Evolutionary conservation across 306 rosid genomes (phyloP), one percentile per base, ranked within the genome.

Genomic region (Trifolium repens): DNA sequence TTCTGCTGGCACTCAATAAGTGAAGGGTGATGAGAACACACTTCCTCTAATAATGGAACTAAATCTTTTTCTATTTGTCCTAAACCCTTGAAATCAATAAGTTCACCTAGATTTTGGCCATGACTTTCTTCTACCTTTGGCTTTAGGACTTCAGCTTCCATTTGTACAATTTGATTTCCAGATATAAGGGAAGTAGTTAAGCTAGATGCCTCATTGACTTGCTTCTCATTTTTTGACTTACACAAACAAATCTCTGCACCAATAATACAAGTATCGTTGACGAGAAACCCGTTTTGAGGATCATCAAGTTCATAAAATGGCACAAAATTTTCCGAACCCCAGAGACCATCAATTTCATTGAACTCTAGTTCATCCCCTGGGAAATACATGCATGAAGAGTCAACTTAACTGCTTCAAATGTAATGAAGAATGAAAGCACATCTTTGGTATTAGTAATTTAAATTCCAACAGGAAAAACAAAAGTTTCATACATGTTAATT

Each of bases 41-140:
- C 77, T 24, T 68, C 82, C 19, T 72, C 80, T 16, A 39, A 22
- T 16, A 81, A 16, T 53, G 84, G 81, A 62, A 81, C 43, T 19
- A 81, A 76, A 34, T 49, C 47, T 15, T 22, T 7, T 8, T 75
- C 81, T 10, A 39, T 71, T 70, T 68, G 34, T 44, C 57, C 73
- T 10, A 81, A 53, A 30, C 47, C 47, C 10, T 39, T 35, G 72
- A 63, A 75, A 70, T 76, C 71, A 47, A 69, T 17, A 50, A 11
- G 74, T 40, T 69, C 30, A 1, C 15, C 27, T 14, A 11, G 30
- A 64, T 64, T 39, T 37, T 9, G 52, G 52, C 34, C 52, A 9
- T 10, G 32, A 19, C 16, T n/a, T 42, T 39, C 7, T 30, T 5
- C 32, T 17, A 44, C 17, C 10, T 17, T 26, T 22, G 54, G 50